Base-by-base conservation (phyloP, 108 stramenopile genomes). In the Pseudonitzschia multiseries region DNA sequence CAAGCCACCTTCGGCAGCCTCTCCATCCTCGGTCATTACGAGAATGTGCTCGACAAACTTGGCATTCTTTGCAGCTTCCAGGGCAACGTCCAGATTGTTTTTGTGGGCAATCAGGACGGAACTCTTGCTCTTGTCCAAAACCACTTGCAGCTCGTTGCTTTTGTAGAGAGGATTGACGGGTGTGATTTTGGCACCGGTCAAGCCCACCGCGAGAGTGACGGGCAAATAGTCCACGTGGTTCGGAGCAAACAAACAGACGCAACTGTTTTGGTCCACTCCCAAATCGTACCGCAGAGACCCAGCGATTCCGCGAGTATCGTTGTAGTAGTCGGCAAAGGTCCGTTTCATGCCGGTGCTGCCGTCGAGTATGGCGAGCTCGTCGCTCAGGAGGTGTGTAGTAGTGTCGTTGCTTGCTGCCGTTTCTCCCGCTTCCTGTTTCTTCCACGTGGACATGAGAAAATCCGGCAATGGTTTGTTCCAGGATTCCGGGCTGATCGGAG, bases 141-240 rank as follows among this genome's bases (percentile, higher is more conserved):
- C 81, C 41, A 69, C 73, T 6, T 40, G 24, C 13, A 97, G 69
- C 73, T 97, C 96, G 4, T 76, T 36, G 0, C 44, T 75, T 12
- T 83, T 87, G 65, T 87, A 95, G 28, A 94, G 68, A 43, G 96
- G 96, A 77, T 97, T 97, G 72, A 93, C 81, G n/a, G 93, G 89
- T 27, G 87, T 87, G 3, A 94, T 48, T 72, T 89, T 91, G 40
- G 89, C 88, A 13, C 94, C 94, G 28, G 81, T 81, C 53, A 88
- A 72, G 12, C 87, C 86, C 20, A 91, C 88, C 28, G 89, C 91
- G 12, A 94, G 77, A 33, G 83, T 77, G 4, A 88, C 76, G 27
- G 96, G 88, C 22, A 90, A 64, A 75, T 93, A 97, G 74, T 95
- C 92, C 0, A 93, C 87, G 64, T 94, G 94, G 65, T 96, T 97